Evolutionary conservation across 2,329 filamentous ascomycete genomes (phyloP).

Genomic region (Stachybotrys chartarum): DNA sequence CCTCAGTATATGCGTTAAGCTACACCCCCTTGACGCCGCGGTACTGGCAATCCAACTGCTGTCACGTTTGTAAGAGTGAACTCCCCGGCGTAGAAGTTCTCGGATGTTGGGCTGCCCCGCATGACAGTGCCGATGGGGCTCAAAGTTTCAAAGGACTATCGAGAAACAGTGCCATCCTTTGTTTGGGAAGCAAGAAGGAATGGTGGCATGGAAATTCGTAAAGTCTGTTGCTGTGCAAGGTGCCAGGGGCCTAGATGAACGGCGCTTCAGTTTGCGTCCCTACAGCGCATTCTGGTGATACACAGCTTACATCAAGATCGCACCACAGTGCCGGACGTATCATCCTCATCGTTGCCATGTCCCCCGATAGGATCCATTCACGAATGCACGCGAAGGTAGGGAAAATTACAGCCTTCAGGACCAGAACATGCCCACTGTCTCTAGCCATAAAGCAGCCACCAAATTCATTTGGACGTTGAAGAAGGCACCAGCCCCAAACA

Average conservation of each 20-base stretch:
- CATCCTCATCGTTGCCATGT: not conserved
- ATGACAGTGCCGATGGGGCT: not conserved
- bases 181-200: conserved; percentile 2
- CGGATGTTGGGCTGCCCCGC: not conserved
- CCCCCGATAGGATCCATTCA: not conserved
- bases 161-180: not conserved
- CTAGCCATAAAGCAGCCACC: not conserved
- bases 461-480: not conserved
- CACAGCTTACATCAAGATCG: not conserved
- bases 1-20: conserved; percentile 1
- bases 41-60: not conserved
- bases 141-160: not conserved
- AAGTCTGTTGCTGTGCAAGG: conserved; percentile 2
- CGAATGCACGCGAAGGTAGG: not conserved
- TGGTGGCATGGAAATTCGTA: not conserved
- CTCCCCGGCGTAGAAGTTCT: not conserved
- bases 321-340: not conserved
- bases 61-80: conserved; percentile 2
- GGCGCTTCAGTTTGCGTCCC: too few species aligned
- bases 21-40: not conserved
- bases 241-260: too few species aligned
- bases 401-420: not conserved
- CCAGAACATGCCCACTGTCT: not conserved
- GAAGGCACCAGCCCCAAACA: not conserved
- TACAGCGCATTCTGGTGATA: too few species aligned